Evolutionary conservation across 1,284 basidiomycete species (phyloP), one percentile per base, ranked within the genome.

Genomic region (Puccinia horiana): DNA sequence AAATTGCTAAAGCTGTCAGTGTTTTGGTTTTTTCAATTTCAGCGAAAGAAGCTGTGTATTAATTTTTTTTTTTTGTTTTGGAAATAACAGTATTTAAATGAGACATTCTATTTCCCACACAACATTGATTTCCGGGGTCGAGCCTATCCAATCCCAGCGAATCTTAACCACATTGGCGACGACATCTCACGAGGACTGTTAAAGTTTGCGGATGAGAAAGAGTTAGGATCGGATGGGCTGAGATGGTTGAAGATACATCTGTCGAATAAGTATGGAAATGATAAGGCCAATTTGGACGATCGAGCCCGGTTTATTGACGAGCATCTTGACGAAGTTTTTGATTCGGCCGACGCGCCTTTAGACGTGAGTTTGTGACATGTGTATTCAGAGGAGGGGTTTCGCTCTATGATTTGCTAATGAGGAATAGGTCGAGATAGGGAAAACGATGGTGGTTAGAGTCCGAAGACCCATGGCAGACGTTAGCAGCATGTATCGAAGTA

Each of bases 71-170:
- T 69, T 69, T n/a, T 26, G 9, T 73, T 52, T 69, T 67, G 37
- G 0, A 54, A 37, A 42, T 40, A 44, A 42, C 82, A 93, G 92
- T 96, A 94, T 89, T 88, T 95, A 67, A 91, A 90, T 52, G 94
- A 98, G 85, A 91, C 89, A 0, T 93, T 99, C 87, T 99, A 95
- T 88, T 90, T 97, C 83, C 96, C 96, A 0, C 97, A 99, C 88
- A 98, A 98, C 88, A 90, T 99, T 86, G 97, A 99, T 88, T 99
- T 99, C 91, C 92, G 96, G 83, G 97, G 97, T 5, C 92, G 96
- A 77, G 95, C 96, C 0, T 99, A 99, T 86, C 96, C 97, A 2
- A 92, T 98, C 76, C 96, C 97, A 0, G 95, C 96, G 0, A 94
- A 98, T 88, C 89, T 99, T 83, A 96, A 93, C 85, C 97, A 99